A percentile compares a stretch with the other conserved stretches of the same genome.
Conservation (phyloP, 83 land plant species). For the Diphasiastrum complanatum region DNA sequence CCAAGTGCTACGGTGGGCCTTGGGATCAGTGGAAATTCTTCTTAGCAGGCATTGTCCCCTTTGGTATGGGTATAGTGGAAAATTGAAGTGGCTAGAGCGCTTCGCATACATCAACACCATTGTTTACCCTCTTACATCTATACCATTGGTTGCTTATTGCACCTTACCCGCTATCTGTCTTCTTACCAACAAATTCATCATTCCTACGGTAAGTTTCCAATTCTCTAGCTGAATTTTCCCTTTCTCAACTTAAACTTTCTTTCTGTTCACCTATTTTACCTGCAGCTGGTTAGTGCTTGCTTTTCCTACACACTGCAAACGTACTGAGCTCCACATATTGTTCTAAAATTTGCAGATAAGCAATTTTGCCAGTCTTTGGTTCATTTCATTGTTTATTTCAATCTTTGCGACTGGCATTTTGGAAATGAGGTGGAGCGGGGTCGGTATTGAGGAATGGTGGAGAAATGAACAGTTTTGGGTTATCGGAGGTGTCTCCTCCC, state of each 20-base stretch:
- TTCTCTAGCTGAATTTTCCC: no score
- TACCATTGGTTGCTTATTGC: constrained; percentile 12
- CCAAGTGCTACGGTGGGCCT: constrained; percentile 10
- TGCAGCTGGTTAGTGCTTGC: background rate
- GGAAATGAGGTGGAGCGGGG: constrained; percentile 12
- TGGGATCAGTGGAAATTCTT: constrained; percentile 15
- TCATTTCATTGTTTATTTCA: constrained; percentile 8
- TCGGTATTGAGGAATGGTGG: constrained; percentile 51
- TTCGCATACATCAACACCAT: constrained; percentile 16
- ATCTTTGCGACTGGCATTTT: constrained; percentile 13
- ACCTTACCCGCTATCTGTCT: constrained; percentile 8
- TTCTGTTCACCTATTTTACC: no score
- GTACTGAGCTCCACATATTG: no score
- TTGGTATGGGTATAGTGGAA: constrained; percentile 12
- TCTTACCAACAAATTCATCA: constrained; percentile 13
- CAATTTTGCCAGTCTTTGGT: constrained; percentile 13
- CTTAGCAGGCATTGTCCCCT: constrained; percentile 18
- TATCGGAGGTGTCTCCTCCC: constrained; percentile 49
- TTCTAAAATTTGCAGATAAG: constrained; percentile 6
- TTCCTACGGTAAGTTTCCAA: constrained; percentile 10
- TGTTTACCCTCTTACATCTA: no score
- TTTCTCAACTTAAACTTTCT: no score
- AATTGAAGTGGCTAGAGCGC: constrained; percentile 2
- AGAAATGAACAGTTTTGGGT: constrained; percentile 54
- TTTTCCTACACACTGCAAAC: background rate